phyloP scores from a whole-genome alignment of 1,284 basidiomycete genomes.

The Fomitopsis palustris region DNA sequence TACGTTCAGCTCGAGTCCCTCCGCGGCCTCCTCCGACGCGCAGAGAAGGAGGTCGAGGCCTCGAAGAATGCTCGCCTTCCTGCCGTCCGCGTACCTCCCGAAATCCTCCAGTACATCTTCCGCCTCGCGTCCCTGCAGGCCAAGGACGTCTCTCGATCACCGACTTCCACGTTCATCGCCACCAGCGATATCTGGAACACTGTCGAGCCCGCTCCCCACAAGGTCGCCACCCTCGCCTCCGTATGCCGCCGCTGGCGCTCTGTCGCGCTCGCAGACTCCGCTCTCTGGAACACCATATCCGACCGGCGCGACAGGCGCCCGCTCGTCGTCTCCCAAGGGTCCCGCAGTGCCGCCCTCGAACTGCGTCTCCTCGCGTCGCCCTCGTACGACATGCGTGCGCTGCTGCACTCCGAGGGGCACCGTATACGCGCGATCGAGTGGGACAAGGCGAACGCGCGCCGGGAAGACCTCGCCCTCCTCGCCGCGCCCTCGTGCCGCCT shows the following conservation, averaged over 20 bases:
- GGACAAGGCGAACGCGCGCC: background rate
- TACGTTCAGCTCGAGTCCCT: background rate
- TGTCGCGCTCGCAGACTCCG: background rate
- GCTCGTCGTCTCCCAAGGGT: background rate
- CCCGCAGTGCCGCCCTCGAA: background rate
- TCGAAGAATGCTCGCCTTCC: background rate
- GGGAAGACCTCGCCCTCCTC: background rate
- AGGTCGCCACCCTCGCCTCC: background rate
- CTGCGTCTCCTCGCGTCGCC: background rate
- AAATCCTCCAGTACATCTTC: constrained; percentile 1
- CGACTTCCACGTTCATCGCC: background rate
- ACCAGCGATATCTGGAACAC: background rate
- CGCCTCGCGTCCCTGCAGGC: background rate
- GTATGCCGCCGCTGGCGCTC: background rate
- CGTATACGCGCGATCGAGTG: background rate
- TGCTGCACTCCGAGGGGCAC: background rate
- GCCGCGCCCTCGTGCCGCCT: background rate
- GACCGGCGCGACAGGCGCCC: background rate
- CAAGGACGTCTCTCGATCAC: background rate
- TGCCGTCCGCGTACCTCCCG: background rate
- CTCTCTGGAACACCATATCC: background rate
- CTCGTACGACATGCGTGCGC: background rate
- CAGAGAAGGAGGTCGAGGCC: background rate
- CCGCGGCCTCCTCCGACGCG: background rate
- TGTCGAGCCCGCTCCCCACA: background rate